Base-by-base conservation (phyloP, 371 early-diverging fungal species). In the Saksenaea vasiformis region DNA sequence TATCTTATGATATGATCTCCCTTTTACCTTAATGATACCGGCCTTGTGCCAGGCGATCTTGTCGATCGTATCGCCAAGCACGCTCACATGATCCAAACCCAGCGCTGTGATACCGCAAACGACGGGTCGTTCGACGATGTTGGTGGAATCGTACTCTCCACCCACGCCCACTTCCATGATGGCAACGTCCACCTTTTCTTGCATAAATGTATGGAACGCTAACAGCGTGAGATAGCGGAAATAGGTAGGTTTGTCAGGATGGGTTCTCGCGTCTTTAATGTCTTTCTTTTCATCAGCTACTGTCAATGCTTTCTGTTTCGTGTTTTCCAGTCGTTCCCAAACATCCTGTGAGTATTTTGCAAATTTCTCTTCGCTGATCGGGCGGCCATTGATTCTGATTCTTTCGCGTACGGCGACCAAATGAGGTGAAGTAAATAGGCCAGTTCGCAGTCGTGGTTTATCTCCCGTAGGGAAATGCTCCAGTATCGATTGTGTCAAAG, bases 31-130 rank as follows among this genome's bases (percentile, higher is more conserved):
- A 69, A 93, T 90, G 43, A 96, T 95, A 1, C 97, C 96, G 35
- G 90, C 91, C 67, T 96, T 98, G 75, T 98, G 93, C 94, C 93
- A 93, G 28, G 96, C 96, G 73, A 98, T 96, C 63, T 89, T 76
- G 26, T 81, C 86, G 54, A 94, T 72, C 0, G 93, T 93, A 37
- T 87, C 70, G 19, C 94, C 94, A 55, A 95, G 72, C 7, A 91
- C 77, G 39, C 72, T 76, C 54, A 87, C 85, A 66, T 95, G 95
- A 73, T 95, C 95, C 31, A 91, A 68, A 19, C 94, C 95, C 19
- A 95, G 77, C 9, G 91, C 85, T 8, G 94, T 83, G n/a, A 95
- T 90, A 60, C 89, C 94, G 65, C 91, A 90, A 0, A 89, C 93
- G 17, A 87, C 65, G 2, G 94, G 94, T 9, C 76, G 69, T 35